A percentile compares a stretch with the other conserved stretches of the same genome.
These are phyloP conservation scores for Penicillium longicatenatum DNA, from an alignment of 495 filamentous ascomycete genomes.

Conservation along the genomic window DNA sequence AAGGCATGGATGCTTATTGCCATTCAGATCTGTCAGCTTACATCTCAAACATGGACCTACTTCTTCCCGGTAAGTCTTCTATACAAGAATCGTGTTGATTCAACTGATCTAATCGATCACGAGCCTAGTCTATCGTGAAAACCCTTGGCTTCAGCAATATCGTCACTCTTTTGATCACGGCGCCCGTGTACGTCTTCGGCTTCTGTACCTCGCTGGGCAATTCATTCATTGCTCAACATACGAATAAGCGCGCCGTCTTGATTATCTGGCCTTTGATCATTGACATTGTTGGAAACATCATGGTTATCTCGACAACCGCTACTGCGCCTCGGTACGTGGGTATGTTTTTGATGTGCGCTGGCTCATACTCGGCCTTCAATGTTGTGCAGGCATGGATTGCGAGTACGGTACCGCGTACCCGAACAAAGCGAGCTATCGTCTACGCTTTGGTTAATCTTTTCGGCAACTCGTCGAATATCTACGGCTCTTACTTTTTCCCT, in stretches of 20 bases:
- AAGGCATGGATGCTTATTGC: conserved; percentile 27
- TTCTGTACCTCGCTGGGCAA: conserved; percentile 31
- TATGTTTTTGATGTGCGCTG: conserved; percentile 31
- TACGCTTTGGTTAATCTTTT: conserved; percentile 28
- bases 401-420: conserved; percentile 23
- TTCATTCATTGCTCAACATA: conserved; percentile 56
- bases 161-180: conserved; percentile 30
- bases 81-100: not conserved
- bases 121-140: conserved; percentile 27
- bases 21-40: conserved; percentile 27
- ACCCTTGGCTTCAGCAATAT: conserved; percentile 32
- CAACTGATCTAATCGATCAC: not conserved
- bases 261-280: conserved; percentile 20
- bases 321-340: conserved; percentile 23
- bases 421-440: conserved; percentile 24
- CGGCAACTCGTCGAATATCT: conserved; percentile 27
- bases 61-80: conserved; percentile 19
- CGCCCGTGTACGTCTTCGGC: conserved; percentile 32
- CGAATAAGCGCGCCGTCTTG: conserved; percentile 29
- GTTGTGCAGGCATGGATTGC: conserved; percentile 26
- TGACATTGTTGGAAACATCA: conserved; percentile 22
- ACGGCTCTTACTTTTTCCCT: conserved; percentile 30
- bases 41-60: conserved; percentile 29
- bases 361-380: conserved; percentile 28
- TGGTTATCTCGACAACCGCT: conserved; percentile 18